Base-by-base conservation (phyloP, 306 rosid species). In the Mimosa bimucronata region DNA sequence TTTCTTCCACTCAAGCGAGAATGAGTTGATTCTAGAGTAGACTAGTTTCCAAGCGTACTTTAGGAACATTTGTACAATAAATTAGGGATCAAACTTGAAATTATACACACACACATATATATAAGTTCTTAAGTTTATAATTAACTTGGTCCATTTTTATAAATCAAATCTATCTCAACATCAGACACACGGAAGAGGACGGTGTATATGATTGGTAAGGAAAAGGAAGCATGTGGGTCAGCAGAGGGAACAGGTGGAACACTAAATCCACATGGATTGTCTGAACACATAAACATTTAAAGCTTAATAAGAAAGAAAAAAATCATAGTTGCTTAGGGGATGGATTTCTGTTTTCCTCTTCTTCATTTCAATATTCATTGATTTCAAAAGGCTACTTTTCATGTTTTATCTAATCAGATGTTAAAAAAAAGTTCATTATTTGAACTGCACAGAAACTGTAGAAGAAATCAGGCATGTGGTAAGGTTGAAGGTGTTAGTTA, bases 261-360 rank as follows among this genome's bases (percentile, higher is more conserved):
- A 61, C 82, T 81, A 83, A 72, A 77, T 68, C 78, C 92, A 86
- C 89, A 85, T 88, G 90, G 82, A 82, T 14, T 81, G 88, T 90
- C 79, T 62, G 83, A 62, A 74, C 71, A 77, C 83, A 74, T 28
- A 28, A 53, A 60, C 18, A 34, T 30, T 30, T 80, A 79, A 75
- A 76, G 71, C 46, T 66, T 2, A 60, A 23, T 4, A 45, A 10
- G 15, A 7, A 34, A 34, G 65, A 30, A 37, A 3, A 48, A 16
- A 45, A 40, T 18, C 34, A 8, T 10, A 48, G 74, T 10, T 61
- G 70, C 77, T 71, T 58, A 1, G 15, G 28, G 66, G 53, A 45
- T 58, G 38, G 72, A 57, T 40, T 28, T 74, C 19, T 16, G 16
- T 37, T 55, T 73, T 55, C 61, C 6, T 19, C 25, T 19, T 50